Evolutionary conservation across 352 stramenopile species (phyloP), one percentile per base, ranked within the genome.

Genomic region (Pythium periplocum): DNA sequence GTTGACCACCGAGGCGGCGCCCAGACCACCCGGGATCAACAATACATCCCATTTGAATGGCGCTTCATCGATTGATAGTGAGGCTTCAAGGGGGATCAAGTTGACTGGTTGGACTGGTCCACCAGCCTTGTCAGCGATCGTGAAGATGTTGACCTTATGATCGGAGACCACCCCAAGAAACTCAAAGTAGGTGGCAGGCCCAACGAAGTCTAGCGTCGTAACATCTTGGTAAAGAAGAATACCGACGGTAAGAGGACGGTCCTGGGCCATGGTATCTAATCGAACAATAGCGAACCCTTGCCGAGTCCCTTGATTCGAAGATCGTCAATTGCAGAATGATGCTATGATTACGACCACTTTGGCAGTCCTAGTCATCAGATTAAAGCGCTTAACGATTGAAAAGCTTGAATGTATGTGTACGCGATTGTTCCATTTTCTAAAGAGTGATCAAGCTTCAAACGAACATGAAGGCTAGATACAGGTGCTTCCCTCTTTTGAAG

Each of bases 171-270:
- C 67, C 42, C 68, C 69, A 35, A 87, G 69, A 47, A 77, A 62
- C 63, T 86, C 75, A 51, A 84, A 57, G 54, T 82, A 87, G 45
- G 72, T 68, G n/a, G 73, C 72, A 9, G 71, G 68, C 4, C 77
- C 77, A 48, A 87, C 62, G 59, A 66, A 84, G 53, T 87, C 77
- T 46, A 86, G 71, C 61, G 73, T 62, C 66, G 82, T 75, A 44
- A 84, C 74, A 43, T 55, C 55, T 30, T 83, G 68, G 52, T 79
- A 87, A 35, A 87, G 58, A 53, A 87, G 60, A 30, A 87, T 71
- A 48, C 72, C 77, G 39, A 87, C 61, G 8, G 48, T 50, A 12
- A 87, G 56, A 41, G 62, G 7, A 12, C 38, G 38, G 7, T 43
- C 12, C 7, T 26, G 17, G 17, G 17, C 17, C 17, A 26, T 26